Evolutionary conservation across 345 rosid species (phyloP), one percentile per base, ranked within the genome.

Genomic region (Acer campestre): DNA sequence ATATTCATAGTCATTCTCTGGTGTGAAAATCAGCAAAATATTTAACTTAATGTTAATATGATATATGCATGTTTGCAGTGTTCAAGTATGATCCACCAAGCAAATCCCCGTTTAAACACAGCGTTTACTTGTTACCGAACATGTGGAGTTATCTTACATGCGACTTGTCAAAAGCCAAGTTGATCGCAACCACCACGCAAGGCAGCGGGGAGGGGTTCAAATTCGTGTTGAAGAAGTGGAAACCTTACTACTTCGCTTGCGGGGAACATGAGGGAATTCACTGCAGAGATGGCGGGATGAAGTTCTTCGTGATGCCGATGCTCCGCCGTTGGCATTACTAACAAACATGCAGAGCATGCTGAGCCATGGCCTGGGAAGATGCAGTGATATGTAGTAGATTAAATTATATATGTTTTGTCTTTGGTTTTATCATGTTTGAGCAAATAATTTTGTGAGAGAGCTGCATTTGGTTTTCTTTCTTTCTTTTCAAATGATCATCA

Each of bases 61-160:
- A n/a, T n/a, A 31, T 31, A 31, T 31, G 7, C 44, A 6, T 14
- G 10, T 10, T 82, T 82, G 90, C 85, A 94, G 97, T 92, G 38
- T 94, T 94, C 88, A 94, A 90, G 29, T 74, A 88, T 66, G 88
- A 89, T 63, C 84, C 88, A 38, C 94, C 96, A 5, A 88, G 81
- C 35, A 83, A 76, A 2, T 85, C 77, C 75, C 83, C 84, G 0
- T 83, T 77, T 48, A 84, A 89, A 1, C 97, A 94, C 63, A 91
- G 86, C 10, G 94, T 94, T 1, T 94, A 92, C 83, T 27, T 86
- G 83, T 77, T 91, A 22, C 88, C 88, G 0, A 74, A 89, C 77
- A 59, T 77, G 10, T 23, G 77, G 80, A 93, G 97, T 81, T 93
- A 44, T 81, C 1, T 63, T 23, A 84, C 51, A 0, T 91, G 98